These are phyloP conservation scores for Wickerhamomyces pijperi DNA, from an alignment of 805 yeast genomes.

Conservation along the genomic window DNA sequence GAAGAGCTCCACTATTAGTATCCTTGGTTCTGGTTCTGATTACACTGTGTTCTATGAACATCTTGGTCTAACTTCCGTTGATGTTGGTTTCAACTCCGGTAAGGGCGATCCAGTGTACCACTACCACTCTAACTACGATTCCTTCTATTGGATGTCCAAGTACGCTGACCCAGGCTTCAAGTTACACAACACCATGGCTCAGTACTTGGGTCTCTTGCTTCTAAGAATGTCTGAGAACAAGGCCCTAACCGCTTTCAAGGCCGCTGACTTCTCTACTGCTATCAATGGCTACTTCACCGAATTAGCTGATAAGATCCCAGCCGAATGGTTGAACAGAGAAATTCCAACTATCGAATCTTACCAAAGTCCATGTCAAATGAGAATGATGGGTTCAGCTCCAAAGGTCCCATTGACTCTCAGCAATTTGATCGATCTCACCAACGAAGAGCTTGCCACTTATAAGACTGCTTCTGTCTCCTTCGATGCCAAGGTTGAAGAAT, in stretches of 20 bases:
- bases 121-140: conserved; percentile 68
- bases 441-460: conserved; percentile 17
- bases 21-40: conserved; percentile 65
- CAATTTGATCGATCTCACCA: conserved; percentile 20
- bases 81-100: conserved; percentile 40
- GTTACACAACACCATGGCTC: conserved; percentile 45
- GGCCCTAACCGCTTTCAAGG: conserved; percentile 28
- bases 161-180: conserved; percentile 54
- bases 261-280: conserved; percentile 27
- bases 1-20: conserved; percentile 24
- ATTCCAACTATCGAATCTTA: conserved; percentile 1
- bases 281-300: conserved; percentile 27
- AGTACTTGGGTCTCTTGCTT: conserved; percentile 38
- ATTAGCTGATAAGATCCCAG: conserved; percentile 26
- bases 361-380: conserved; percentile 5
- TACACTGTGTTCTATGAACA: conserved; percentile 51
- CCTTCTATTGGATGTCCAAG: conserved; percentile 57
- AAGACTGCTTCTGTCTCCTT: conserved; percentile 13
- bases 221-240: conserved; percentile 38
- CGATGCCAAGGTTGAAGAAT: conserved; percentile 14
- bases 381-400: conserved; percentile 4
- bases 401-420: conserved; percentile 12
- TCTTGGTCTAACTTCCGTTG: conserved; percentile 49
- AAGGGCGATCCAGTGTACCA: conserved; percentile 52
- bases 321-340: conserved; percentile 23